These are phyloP conservation scores for Pyrenochaeta sp. DNA, from an alignment of 2,329 filamentous ascomycete genomes.

Conservation along the genomic window DNA sequence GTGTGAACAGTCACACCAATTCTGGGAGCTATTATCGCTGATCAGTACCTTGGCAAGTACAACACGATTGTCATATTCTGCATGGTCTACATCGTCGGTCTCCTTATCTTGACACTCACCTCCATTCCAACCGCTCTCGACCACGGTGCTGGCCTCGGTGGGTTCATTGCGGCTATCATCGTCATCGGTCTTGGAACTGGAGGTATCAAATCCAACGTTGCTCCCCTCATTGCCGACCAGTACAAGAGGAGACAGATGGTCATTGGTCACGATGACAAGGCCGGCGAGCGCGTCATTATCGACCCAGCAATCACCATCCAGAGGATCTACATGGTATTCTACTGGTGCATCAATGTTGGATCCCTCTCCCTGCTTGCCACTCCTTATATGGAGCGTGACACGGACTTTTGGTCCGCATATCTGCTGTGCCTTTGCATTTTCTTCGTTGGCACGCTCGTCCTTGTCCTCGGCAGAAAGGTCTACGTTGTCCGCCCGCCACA, in stretches of 20 bases:
- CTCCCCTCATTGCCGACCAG: slow-evolving; percentile 60
- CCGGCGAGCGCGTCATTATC: slow-evolving; percentile 57
- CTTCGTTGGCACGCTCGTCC: slow-evolving; percentile 67
- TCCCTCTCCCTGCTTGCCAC: slow-evolving; percentile 74
- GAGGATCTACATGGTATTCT: slow-evolving; percentile 70
- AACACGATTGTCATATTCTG: slow-evolving; percentile 75
- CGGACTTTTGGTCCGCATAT: slow-evolving; percentile 76
- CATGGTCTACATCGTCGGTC: slow-evolving; percentile 70
- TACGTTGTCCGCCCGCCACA: slow-evolving; percentile 51
- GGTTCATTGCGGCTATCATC: slow-evolving; percentile 68
- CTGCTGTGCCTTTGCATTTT: slow-evolving; percentile 72
- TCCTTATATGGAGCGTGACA: slow-evolving; percentile 73
- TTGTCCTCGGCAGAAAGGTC: slow-evolving; percentile 48
- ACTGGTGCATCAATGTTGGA: slow-evolving; percentile 76
- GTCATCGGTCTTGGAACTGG: slow-evolving; percentile 78
- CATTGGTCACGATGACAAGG: slow-evolving; percentile 52
- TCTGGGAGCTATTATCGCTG: slow-evolving; percentile 64
- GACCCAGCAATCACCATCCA: slow-evolving; percentile 59
- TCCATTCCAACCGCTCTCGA: slow-evolving; percentile 71
- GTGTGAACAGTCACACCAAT: slow-evolving; percentile 49
- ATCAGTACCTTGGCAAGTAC: slow-evolving; percentile 75
- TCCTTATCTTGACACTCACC: slow-evolving; percentile 72
- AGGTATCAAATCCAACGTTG: slow-evolving; percentile 83
- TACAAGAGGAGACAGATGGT: slow-evolving; percentile 55
- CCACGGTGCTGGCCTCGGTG: slow-evolving; percentile 67